Conservation (phyloP, 163 green algal species). For the Prototheca stagnorum region DNA sequence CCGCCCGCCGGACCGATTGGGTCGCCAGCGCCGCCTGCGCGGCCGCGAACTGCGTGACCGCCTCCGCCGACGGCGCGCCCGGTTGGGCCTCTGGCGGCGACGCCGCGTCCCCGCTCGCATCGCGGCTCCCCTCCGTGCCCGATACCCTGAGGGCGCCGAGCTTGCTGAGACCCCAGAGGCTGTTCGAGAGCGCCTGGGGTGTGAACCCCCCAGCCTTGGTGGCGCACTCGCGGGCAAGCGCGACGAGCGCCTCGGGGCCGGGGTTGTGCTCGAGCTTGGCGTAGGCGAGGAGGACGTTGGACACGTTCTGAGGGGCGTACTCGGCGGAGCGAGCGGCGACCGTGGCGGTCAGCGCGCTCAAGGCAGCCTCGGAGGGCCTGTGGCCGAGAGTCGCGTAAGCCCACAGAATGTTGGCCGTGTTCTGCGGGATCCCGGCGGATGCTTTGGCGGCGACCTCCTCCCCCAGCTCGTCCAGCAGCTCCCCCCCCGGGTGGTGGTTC, state of each 20-base stretch:
- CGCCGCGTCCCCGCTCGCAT: too few species aligned
- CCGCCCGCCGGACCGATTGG: too few species aligned
- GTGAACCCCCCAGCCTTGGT: slow-evolving; percentile 7
- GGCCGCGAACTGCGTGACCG: slow-evolving; percentile 22
- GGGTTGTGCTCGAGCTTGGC: slow-evolving; percentile 29
- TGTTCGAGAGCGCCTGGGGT: slow-evolving; percentile 26
- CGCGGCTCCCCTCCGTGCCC: too few species aligned
- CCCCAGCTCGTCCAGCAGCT: slow-evolving; percentile 16
- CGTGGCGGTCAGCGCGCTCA: slow-evolving; percentile 6
- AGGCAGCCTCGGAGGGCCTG: slow-evolving; percentile 18
- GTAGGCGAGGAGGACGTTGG: slow-evolving; percentile 18
- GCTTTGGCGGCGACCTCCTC: slow-evolving; percentile 13
- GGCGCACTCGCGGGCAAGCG: not conserved
- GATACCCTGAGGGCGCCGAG: too few species aligned
- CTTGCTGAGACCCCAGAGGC: slow-evolving; percentile 31
- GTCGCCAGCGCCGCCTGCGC: not conserved
- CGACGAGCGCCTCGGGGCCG: not conserved
- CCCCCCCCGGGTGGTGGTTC: slow-evolving; percentile 20
- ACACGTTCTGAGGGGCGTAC: too few species aligned
- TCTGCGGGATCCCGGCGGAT: slow-evolving; percentile 22
- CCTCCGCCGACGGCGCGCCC: too few species aligned
- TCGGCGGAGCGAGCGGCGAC: slow-evolving; percentile 15
- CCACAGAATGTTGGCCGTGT: slow-evolving; percentile 35
- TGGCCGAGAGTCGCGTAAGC: slow-evolving; percentile 25
- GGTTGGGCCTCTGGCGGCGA: too few species aligned